Percentiles rank a stretch among this genome's conserved stretches.
phyloP scores from a whole-genome alignment of 1,284 basidiomycete genomes.

The Ceratobasidium sp. region DNA sequence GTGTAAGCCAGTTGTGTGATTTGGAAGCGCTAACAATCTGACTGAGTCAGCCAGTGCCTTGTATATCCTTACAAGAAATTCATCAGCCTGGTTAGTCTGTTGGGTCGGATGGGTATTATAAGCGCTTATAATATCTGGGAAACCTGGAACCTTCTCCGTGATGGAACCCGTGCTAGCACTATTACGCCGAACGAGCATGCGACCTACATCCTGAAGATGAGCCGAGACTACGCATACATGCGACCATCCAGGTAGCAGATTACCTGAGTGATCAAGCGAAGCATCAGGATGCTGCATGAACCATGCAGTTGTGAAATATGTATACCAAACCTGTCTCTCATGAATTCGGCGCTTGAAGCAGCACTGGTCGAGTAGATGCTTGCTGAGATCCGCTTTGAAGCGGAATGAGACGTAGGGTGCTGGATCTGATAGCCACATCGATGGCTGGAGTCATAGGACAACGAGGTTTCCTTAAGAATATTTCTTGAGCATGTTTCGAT shows the following conservation, averaged over 20 bases:
- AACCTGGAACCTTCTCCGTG: too few relatives aligned
- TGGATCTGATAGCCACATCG: background rate
- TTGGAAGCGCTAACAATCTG: too few relatives aligned
- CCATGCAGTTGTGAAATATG: too few relatives aligned
- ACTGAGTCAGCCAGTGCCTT: too few relatives aligned
- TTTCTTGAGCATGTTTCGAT: background rate
- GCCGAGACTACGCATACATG: background rate
- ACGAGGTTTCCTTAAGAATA: background rate
- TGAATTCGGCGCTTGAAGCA: background rate
- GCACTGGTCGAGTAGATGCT: background rate
- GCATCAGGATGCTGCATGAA: background rate
- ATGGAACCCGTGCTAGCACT: background rate
- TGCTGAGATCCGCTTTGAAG: background rate
- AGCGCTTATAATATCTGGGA: too few relatives aligned
- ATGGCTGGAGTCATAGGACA: background rate
- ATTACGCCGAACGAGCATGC: background rate
- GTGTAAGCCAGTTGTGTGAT: too few relatives aligned
- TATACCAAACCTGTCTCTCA: background rate
- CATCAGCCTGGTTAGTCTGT: too few relatives aligned
- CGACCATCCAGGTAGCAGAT: background rate
- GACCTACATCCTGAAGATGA: background rate
- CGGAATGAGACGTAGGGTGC: background rate
- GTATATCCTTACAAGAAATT: too few relatives aligned
- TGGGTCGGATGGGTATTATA: too few relatives aligned
- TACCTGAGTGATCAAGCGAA: background rate